These are phyloP conservation scores for Paecilomyces variotii DNA, from an alignment of 2,329 filamentous ascomycete genomes.

Conservation along the genomic window DNA sequence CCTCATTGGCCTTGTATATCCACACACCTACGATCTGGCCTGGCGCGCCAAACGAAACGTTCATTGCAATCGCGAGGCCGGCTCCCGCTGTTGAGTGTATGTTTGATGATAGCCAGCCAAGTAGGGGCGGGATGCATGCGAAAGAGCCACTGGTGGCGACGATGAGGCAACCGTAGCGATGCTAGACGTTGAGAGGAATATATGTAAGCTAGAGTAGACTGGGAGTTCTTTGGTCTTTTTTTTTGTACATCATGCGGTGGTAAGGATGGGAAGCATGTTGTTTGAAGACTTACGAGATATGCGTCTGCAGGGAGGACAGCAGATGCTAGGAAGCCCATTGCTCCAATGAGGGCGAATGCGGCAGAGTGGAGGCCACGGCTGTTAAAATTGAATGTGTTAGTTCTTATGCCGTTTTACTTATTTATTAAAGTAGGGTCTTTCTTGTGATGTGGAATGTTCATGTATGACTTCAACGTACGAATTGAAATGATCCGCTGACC, in stretches of 20 bases:
- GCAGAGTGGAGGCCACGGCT: conserved; percentile 46
- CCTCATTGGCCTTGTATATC: conserved; percentile 62
- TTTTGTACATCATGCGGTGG: not conserved
- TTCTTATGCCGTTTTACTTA: not conserved
- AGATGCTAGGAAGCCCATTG: conserved; percentile 53
- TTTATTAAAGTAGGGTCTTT: no score
- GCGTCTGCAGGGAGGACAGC: conserved; percentile 54
- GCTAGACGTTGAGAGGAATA: conserved; percentile 11
- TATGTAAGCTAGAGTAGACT: not conserved
- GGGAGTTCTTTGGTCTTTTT: not conserved
- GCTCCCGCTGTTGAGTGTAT: conserved; percentile 57
- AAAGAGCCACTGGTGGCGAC: conserved; percentile 60
- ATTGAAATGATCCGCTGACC: conserved; percentile 51
- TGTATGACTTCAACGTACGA: conserved; percentile 13
- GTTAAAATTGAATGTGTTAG: conserved; percentile 20
- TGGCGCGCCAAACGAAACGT: conserved; percentile 59
- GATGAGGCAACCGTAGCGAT: conserved; percentile 63
- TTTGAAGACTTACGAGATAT: conserved; percentile 36
- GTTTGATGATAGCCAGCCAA: conserved; percentile 65
- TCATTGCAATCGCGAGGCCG: conserved; percentile 62
- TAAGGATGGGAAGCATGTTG: not conserved
- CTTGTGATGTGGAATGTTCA: no score
- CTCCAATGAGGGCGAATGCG: conserved; percentile 43
- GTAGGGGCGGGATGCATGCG: conserved; percentile 59
- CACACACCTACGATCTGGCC: conserved; percentile 67